Percentiles rank a stretch among this genome's conserved stretches.
These are phyloP conservation scores for Sphenostylis stenocarpa DNA, from an alignment of 306 rosid genomes.

Conservation along the genomic window DNA sequence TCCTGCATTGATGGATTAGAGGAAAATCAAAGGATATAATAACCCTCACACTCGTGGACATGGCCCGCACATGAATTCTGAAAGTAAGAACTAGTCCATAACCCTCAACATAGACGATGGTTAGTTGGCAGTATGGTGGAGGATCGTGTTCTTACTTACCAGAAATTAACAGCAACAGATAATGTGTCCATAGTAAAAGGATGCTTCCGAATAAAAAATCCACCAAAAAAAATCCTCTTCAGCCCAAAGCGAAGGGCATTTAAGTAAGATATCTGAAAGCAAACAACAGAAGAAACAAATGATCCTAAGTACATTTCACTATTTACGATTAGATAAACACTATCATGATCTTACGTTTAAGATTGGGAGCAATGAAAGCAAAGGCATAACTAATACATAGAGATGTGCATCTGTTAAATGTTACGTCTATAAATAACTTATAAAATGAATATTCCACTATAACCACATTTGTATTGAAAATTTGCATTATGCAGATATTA, in stretches of 20 bases:
- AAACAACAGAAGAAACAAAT: slow-evolving; percentile 26
- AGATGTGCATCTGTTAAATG: background rate
- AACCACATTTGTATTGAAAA: background rate
- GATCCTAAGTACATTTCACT: slow-evolving; percentile 21
- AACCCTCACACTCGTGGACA: background rate
- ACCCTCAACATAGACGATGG: background rate
- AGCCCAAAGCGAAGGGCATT: slow-evolving; percentile 93
- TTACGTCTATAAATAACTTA: background rate
- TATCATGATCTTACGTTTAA: background rate
- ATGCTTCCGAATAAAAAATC: slow-evolving; percentile 87
- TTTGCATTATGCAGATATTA: background rate
- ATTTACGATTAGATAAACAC: background rate
- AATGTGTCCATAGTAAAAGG: slow-evolving; percentile 92
- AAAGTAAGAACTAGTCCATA: background rate
- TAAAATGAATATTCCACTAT: background rate
- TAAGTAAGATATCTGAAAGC: slow-evolving; percentile 77
- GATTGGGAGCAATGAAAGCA: background rate
- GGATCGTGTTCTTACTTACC: slow-evolving; percentile 49
- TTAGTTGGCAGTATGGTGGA: background rate
- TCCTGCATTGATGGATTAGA: background rate
- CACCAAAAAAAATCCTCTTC: slow-evolving; percentile 91
- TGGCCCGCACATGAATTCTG: background rate
- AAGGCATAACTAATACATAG: background rate
- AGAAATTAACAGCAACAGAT: slow-evolving; percentile 90
- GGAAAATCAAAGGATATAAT: background rate